Evolutionary conservation across 2,329 filamentous ascomycete species (phyloP).

Genomic region (Aspergillus pseudoglaucus): DNA sequence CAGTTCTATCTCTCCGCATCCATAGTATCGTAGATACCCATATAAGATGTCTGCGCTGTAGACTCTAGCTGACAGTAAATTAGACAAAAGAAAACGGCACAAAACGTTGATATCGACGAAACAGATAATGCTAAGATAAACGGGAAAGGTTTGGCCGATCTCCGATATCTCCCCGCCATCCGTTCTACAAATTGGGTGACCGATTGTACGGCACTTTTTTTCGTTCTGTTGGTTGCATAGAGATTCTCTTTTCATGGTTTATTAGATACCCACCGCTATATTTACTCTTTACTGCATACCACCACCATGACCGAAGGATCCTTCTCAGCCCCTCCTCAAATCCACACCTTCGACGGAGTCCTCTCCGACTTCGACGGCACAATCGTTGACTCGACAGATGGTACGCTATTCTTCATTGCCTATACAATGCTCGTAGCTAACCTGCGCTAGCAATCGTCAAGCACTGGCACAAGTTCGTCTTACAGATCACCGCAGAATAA

Average conservation of each 20-base stretch:
- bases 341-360: conserved; percentile 35
- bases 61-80: no score
- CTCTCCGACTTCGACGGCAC: conserved; percentile 46
- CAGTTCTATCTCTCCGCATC: no score
- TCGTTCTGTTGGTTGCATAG: not conserved
- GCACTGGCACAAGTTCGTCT: conserved; percentile 56
- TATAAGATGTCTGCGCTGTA: no score
- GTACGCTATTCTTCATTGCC: conserved; percentile 17
- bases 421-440: conserved; percentile 16
- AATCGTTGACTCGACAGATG: conserved; percentile 43
- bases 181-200: no score
- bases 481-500: not conserved
- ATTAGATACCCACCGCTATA: not conserved
- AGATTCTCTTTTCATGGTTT: not conserved
- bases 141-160: conserved; percentile 30
- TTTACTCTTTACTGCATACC: conserved; percentile 2
- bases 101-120: no score
- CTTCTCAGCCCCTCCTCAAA: conserved; percentile 36
- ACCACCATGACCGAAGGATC: conserved; percentile 28
- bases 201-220: not conserved
- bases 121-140: conserved; percentile 30
- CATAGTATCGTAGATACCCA: no score
- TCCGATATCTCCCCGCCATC: conserved; percentile 13
- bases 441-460: conserved; percentile 52
- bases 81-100: no score